Evolutionary conservation across 2,329 filamentous ascomycete species (phyloP).

Genomic region (Hortaea sp.): DNA sequence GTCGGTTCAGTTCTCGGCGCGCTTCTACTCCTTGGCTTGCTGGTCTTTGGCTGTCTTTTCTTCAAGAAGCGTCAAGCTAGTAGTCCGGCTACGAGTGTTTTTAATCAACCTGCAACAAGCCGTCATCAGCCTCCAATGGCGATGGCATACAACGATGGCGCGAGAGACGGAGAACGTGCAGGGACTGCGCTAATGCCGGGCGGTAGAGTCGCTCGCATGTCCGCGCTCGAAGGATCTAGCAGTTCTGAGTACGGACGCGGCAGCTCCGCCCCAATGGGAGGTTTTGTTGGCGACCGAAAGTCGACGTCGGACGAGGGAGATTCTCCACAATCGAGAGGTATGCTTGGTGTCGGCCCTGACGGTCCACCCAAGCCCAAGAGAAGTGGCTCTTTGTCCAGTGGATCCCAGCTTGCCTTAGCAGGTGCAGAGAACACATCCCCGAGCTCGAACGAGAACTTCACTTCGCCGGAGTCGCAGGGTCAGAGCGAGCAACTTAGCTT

Average conservation of each 20-base stretch:
- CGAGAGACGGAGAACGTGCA: conserved; percentile 27
- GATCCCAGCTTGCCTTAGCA: conserved; percentile 49
- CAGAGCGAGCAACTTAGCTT: conserved; percentile 92
- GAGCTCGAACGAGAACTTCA: conserved; percentile 63
- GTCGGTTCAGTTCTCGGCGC: conserved; percentile 67
- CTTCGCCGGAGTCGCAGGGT: conserved; percentile 79
- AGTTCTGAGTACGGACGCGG: conserved; percentile 42
- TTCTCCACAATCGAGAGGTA: conserved; percentile 54
- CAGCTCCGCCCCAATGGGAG: conserved; percentile 35
- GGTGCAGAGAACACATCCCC: conserved; percentile 57
- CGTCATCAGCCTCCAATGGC: conserved; percentile 29
- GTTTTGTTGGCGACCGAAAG: conserved; percentile 34
- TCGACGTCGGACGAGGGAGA: conserved; percentile 56
- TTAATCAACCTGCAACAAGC: conserved; percentile 77
- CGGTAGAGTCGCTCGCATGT: conserved; percentile 89
- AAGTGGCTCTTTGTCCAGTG: conserved; percentile 81
- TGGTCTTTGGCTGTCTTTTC: conserved; percentile 49
- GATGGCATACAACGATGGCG: conserved; percentile 34
- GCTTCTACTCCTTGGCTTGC: conserved; percentile 56
- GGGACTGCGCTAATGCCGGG: conserved; percentile 72
- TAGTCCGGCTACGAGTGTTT: conserved; percentile 61
- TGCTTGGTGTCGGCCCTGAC: conserved; percentile 42
- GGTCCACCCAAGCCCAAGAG: conserved; percentile 46
- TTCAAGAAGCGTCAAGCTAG: conserved; percentile 45
- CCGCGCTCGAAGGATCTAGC: conserved; percentile 71